phyloP scores from a whole-genome alignment of 306 rosid genomes.

The Amphicarpaea edgeworthii region DNA sequence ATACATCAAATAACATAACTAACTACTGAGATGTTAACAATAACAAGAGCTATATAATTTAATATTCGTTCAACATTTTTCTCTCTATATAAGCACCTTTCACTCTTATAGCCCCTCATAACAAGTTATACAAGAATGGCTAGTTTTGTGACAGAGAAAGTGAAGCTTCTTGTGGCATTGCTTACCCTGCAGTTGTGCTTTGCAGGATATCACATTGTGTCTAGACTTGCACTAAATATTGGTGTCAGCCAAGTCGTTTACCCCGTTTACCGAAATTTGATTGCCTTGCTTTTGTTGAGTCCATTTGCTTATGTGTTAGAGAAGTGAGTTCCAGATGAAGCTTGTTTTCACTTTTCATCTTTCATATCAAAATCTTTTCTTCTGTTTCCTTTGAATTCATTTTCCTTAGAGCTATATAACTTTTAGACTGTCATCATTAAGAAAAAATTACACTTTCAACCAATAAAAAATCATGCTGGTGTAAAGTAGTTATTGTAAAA shows the following conservation, averaged over 20 bases:
- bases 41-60: slow-evolving; percentile 5
- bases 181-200: slow-evolving; percentile 66
- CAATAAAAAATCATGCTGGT: neutral
- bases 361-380: slow-evolving; percentile 16
- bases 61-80: slow-evolving; percentile 32
- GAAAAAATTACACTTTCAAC: neutral
- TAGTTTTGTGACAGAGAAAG: slow-evolving; percentile 54
- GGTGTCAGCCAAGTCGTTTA: slow-evolving; percentile 78
- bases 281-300: slow-evolving; percentile 63
- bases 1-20: slow-evolving; percentile 40
- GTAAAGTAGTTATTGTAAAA: neutral
- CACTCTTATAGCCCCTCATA: slow-evolving; percentile 28
- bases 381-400: slow-evolving; percentile 13
- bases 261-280: slow-evolving; percentile 70
- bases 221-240: slow-evolving; percentile 76
- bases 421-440: no score
- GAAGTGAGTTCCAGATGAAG: slow-evolving; percentile 57
- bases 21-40: slow-evolving; percentile 27
- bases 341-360: slow-evolving; percentile 3
- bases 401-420: neutral
- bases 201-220: slow-evolving; percentile 84
- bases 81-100: slow-evolving; percentile 38
- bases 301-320: slow-evolving; percentile 73
- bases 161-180: slow-evolving; percentile 65
- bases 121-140: slow-evolving; percentile 48